phyloP scores from a whole-genome alignment of 2,329 filamentous ascomycete genomes.

The Pseudogymnoascus sp. region DNA sequence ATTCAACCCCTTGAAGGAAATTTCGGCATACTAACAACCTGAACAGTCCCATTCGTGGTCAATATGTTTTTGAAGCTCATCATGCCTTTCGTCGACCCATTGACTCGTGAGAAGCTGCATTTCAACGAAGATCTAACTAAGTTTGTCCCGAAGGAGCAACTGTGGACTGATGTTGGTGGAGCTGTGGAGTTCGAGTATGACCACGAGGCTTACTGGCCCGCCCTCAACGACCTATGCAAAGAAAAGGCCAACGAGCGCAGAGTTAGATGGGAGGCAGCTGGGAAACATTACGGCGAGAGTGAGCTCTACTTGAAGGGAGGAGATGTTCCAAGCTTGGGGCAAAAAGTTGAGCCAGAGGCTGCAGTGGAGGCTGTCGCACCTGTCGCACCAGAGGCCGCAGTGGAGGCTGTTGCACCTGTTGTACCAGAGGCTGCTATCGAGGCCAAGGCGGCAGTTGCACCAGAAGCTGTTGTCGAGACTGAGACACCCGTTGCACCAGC shows the following conservation, averaged over 20 bases:
- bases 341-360: neutral
- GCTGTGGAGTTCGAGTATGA: slow-evolving; percentile 87
- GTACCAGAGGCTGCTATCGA: neutral
- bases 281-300: slow-evolving; percentile 75
- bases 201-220: slow-evolving; percentile 83
- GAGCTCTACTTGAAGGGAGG: slow-evolving; percentile 80
- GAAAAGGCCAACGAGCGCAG: slow-evolving; percentile 55
- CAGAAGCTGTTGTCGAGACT: neutral
- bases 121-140: slow-evolving; percentile 88
- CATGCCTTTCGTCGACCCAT: slow-evolving; percentile 90
- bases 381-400: neutral
- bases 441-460: neutral
- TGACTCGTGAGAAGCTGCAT: slow-evolving; percentile 90
- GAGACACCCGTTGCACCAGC: slow-evolving; percentile 4
- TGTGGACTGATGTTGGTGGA: slow-evolving; percentile 70
- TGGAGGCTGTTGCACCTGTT: neutral
- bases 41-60: slow-evolving; percentile 80
- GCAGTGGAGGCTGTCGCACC: neutral
- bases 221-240: slow-evolving; percentile 63
- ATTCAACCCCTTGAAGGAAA: neutral
- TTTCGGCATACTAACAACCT: slow-evolving; percentile 16
- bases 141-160: slow-evolving; percentile 73
- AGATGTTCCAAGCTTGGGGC: slow-evolving; percentile 21
- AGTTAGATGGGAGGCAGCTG: slow-evolving; percentile 70
- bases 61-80: slow-evolving; percentile 94